Conservation (phyloP, 352 stramenopile genomes). For the Phytophthora niederhauseri region DNA sequence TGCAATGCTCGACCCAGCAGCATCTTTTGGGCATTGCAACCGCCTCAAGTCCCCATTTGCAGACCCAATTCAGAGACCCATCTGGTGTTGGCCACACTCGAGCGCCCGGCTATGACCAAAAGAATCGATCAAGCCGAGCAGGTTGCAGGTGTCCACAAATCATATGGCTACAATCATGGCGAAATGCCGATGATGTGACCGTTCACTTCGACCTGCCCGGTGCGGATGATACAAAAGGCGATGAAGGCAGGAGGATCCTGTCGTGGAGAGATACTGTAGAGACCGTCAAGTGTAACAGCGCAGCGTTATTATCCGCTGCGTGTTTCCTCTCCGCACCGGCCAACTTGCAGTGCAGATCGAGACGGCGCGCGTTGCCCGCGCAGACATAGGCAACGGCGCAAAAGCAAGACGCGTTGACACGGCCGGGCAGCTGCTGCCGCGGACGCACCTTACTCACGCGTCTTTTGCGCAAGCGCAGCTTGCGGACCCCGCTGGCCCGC, state of each 20-base stretch:
- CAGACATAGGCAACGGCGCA: not conserved
- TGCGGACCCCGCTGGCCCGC: conserved; percentile 6
- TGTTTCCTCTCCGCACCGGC: not conserved
- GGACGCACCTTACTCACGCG: conserved; percentile 15
- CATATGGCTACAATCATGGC: conserved; percentile 27
- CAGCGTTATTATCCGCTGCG: not conserved
- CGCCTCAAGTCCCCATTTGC: no score
- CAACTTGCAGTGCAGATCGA: not conserved
- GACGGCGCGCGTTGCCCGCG: not conserved
- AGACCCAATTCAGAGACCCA: conserved; percentile 7
- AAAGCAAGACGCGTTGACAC: conserved; percentile 9
- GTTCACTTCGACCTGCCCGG: conserved; percentile 1
- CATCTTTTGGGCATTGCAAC: conserved; percentile 2
- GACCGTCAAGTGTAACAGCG: no score
- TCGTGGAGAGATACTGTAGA: no score
- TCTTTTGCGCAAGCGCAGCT: conserved; percentile 24
- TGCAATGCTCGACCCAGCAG: not conserved
- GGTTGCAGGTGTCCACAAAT: conserved; percentile 28
- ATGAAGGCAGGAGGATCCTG: no score
- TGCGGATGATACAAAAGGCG: conserved; percentile 5
- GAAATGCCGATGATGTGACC: conserved; percentile 38
- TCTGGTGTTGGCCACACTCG: not conserved
- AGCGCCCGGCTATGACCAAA: conserved; percentile 11
- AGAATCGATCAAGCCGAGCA: conserved; percentile 17
- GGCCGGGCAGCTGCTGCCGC: conserved; percentile 13